These are phyloP conservation scores for Zopfia rhizophila DNA, from an alignment of 2,329 filamentous ascomycete genomes.

Conservation along the genomic window DNA sequence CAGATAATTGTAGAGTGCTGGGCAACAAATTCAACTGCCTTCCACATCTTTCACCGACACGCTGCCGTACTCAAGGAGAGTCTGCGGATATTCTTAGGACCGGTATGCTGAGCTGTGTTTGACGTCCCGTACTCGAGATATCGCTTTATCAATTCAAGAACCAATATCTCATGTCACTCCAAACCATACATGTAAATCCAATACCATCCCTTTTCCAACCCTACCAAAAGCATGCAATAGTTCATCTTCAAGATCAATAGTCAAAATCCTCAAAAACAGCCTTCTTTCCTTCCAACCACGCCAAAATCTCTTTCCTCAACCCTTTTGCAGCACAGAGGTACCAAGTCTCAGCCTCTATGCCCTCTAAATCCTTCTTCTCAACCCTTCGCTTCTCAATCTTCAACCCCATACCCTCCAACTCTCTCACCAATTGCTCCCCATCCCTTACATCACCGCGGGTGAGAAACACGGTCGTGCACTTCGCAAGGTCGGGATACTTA, in stretches of 20 bases:
- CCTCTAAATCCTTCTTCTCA: constrained; percentile 54
- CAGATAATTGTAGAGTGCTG: too few relatives aligned
- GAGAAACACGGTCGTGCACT: constrained; percentile 70
- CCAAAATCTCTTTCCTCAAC: constrained; percentile 61
- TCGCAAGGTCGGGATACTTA: constrained; percentile 62
- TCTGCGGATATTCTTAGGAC: too few relatives aligned
- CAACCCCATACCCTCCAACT: constrained; percentile 50
- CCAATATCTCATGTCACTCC: too few relatives aligned
- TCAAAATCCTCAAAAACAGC: constrained; percentile 65
- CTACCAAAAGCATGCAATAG: too few relatives aligned
- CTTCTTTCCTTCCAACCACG: constrained; percentile 60
- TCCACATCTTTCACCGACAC: too few relatives aligned
- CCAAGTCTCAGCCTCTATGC: constrained; percentile 57
- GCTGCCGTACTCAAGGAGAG: too few relatives aligned
- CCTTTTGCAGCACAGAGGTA: constrained; percentile 68
- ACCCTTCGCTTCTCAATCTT: constrained; percentile 59
- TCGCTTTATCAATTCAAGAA: too few relatives aligned
- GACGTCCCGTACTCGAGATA: too few relatives aligned
- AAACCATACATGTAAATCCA: too few relatives aligned
- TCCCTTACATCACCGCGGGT: constrained; percentile 58
- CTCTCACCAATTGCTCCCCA: constrained; percentile 40
- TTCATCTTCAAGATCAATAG: constrained; percentile 39
- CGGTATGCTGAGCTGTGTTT: too few relatives aligned
- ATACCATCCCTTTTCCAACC: too few relatives aligned
- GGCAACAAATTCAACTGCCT: too few relatives aligned